A percentile compares a stretch with the other conserved stretches of the same genome.
Conservation (phyloP, 768 basidiomycete species). For the Boletus tomentosulus region DNA sequence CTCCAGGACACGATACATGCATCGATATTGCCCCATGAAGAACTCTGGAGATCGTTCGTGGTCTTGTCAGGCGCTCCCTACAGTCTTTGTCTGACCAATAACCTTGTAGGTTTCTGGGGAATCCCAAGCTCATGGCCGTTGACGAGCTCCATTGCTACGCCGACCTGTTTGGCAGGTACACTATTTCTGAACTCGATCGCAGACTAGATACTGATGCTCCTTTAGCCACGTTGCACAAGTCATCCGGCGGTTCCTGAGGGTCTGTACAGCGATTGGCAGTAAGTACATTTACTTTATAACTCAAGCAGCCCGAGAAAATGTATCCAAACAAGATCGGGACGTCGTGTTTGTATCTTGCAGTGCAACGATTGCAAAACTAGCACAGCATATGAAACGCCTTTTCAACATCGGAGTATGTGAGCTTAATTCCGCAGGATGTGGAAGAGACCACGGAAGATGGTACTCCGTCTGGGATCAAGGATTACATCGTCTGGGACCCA, state of each 20-base stretch:
- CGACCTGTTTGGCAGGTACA: conserved; percentile 72
- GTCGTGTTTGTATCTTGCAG: conserved; percentile 79
- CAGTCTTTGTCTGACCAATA: conserved; percentile 2
- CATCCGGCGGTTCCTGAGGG: conserved; percentile 67
- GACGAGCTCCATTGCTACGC: conserved; percentile 89
- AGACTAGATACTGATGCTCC: neutral
- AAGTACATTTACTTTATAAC: conserved; percentile 20
- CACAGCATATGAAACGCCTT: conserved; percentile 69
- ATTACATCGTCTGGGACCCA: conserved; percentile 77
- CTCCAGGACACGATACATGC: conserved; percentile 79
- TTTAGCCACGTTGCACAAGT: conserved; percentile 77
- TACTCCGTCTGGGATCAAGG: conserved; percentile 75
- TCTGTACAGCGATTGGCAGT: conserved; percentile 79
- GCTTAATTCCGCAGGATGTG: conserved; percentile 39
- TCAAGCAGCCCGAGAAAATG: neutral
- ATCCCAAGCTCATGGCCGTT: conserved; percentile 71
- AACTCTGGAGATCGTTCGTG: conserved; percentile 68
- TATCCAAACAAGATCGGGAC: conserved; percentile 39
- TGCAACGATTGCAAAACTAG: conserved; percentile 79
- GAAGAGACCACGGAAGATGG: conserved; percentile 75
- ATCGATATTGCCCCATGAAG: conserved; percentile 81
- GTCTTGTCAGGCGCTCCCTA: neutral
- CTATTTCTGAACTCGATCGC: neutral
- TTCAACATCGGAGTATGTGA: conserved; percentile 54
- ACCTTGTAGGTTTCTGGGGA: conserved; percentile 60